Conservation (phyloP, 2,329 filamentous ascomycete species). For the Didymella segeticola region DNA sequence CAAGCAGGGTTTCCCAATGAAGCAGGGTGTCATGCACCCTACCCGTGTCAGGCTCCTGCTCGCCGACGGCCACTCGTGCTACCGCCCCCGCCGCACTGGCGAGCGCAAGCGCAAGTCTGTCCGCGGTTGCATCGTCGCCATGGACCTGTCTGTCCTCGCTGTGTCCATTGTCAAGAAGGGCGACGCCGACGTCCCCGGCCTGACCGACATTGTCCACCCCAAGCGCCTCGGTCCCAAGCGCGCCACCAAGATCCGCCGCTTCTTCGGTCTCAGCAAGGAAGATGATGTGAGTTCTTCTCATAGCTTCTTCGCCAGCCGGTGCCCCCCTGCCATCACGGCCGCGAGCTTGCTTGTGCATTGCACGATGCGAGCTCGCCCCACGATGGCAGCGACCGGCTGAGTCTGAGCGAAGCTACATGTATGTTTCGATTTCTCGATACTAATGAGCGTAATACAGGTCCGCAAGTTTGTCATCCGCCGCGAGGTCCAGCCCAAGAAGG, state of each 20-base stretch:
- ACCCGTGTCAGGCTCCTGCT: conserved; percentile 98
- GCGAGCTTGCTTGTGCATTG: too few relatives aligned
- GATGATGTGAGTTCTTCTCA: conserved; percentile 90
- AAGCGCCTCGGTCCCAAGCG: conserved; percentile 99
- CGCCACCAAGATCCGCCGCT: conserved; percentile 99
- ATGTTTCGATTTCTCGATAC: conserved; percentile 16
- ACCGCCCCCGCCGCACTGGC: conserved; percentile 95
- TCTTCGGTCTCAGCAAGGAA: conserved; percentile 99
- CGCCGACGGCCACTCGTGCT: conserved; percentile 97
- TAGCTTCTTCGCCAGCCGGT: conserved; percentile 70
- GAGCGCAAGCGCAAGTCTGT: conserved; percentile 99
- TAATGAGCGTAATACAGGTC: conserved; percentile 65
- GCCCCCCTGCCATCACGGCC: conserved; percentile 29
- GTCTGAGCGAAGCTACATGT: conserved; percentile 54
- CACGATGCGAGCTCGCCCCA: not conserved
- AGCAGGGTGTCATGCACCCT: conserved; percentile 99
- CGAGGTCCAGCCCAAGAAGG: conserved; percentile 95
- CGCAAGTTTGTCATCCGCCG: conserved; percentile 99
- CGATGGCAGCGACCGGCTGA: conserved; percentile 49
- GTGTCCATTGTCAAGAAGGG: conserved; percentile 98
- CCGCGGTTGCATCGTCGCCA: conserved; percentile 97
- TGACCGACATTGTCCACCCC: conserved; percentile 97
- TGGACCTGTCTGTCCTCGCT: conserved; percentile 93
- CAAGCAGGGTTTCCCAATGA: conserved; percentile 99
- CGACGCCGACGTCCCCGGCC: conserved; percentile 88